These are phyloP conservation scores for Corniculantispora saksenae DNA, from an alignment of 2,329 filamentous ascomycete species.

Conservation along the genomic window DNA sequence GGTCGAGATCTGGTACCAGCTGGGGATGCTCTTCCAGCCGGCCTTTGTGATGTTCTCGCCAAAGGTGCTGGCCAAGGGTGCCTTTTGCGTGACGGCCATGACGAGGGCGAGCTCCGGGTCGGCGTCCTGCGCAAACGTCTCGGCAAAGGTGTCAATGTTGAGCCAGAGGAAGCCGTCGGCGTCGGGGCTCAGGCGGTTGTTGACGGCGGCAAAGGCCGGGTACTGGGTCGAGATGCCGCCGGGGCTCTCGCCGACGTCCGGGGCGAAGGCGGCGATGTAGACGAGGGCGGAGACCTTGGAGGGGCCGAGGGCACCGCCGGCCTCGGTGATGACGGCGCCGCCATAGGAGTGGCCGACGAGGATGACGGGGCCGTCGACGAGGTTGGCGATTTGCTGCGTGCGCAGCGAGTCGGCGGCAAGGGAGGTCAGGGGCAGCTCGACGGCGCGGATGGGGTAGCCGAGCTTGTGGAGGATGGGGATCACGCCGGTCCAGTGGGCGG, in stretches of 20 bases:
- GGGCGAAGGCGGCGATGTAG: constrained; percentile 15
- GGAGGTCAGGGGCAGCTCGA: constrained; percentile 15
- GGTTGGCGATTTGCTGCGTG: constrained; percentile 4
- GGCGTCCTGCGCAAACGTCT: constrained; percentile 13
- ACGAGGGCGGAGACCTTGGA: constrained; percentile 13
- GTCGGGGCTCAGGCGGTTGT: constrained; percentile 9
- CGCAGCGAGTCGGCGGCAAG: constrained; percentile 13
- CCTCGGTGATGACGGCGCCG: constrained; percentile 16
- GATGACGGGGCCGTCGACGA: constrained; percentile 1
- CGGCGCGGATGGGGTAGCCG: constrained; percentile 4
- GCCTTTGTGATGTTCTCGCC: constrained; percentile 12
- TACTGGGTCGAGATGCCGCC: constrained; percentile 15
- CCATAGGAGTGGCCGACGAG: constrained; percentile 17
- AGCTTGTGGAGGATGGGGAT: background rate
- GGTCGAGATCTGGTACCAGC: constrained; percentile 17
- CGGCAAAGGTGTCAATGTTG: constrained; percentile 8
- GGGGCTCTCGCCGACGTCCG: constrained; percentile 11
- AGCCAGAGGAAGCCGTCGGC: constrained; percentile 15
- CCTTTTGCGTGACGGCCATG: constrained; percentile 16
- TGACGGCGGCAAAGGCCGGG: constrained; percentile 8
- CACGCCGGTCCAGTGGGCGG: constrained; percentile 16
- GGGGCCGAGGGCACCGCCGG: background rate
- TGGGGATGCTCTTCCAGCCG: constrained; percentile 8
- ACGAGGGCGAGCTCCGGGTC: constrained; percentile 5
- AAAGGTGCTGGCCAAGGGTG: constrained; percentile 11